These are phyloP conservation scores for Linaria vulgaris DNA, from an alignment of 257 asterid species.

Conservation along the genomic window DNA sequence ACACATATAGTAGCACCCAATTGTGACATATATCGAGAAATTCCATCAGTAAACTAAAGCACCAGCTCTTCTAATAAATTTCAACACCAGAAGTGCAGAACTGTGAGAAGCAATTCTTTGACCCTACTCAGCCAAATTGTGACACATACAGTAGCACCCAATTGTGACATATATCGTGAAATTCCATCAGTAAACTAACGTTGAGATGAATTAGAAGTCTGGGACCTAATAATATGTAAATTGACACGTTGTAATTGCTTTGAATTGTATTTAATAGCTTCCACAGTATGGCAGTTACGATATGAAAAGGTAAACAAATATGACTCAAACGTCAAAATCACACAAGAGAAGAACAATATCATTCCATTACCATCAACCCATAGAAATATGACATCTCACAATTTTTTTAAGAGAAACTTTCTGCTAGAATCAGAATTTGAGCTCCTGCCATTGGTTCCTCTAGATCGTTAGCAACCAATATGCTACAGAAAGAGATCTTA, in stretches of 20 bases:
- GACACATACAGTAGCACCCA: neutral
- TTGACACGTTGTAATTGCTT: neutral
- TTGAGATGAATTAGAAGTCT: too few species aligned
- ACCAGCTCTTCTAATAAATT: neutral
- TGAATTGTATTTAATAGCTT: conserved; percentile 4
- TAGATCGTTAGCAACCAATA: neutral
- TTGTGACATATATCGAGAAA: too few species aligned
- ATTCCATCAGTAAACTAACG: too few species aligned
- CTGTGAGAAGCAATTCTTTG: neutral
- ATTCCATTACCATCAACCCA: too few species aligned
- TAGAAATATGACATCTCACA: neutral
- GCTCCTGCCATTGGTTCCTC: neutral
- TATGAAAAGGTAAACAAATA: neutral
- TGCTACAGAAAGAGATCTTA: neutral
- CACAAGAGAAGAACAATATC: neutral
- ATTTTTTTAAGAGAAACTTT: neutral
- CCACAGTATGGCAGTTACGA: neutral
- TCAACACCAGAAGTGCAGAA: neutral
- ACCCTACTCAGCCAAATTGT: neutral
- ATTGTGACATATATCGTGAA: neutral
- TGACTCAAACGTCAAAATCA: neutral
- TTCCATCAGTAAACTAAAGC: too few species aligned
- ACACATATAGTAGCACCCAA: conserved; percentile 3
- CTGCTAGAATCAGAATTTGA: neutral
- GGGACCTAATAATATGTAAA: neutral